A percentile compares a stretch with the other conserved stretches of the same genome.
Evolutionary conservation across 345 rosid species (phyloP).

Genomic region (Salix arbutifolia): DNA sequence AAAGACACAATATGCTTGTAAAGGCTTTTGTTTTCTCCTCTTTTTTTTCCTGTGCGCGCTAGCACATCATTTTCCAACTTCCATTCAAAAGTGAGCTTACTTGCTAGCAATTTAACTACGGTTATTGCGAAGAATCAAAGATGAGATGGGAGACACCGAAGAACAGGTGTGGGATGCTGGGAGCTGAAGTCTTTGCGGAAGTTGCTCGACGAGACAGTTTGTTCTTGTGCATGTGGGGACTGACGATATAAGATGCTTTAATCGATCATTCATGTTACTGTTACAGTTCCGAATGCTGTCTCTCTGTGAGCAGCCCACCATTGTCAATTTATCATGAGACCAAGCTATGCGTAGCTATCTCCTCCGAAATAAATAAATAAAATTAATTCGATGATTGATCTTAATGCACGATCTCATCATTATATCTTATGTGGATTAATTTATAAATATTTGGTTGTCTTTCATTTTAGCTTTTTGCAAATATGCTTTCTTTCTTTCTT

Average conservation of each 20-base stretch:
- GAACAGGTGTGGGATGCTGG: conserved; percentile 13
- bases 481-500: no score
- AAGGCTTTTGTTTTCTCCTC: conserved; percentile 5
- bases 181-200: conserved; percentile 16
- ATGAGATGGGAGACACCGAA: background rate
- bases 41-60: background rate
- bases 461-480: no score
- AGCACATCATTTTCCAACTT: background rate
- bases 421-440: no score
- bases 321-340: background rate
- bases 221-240: conserved; percentile 37
- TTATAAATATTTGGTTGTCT: background rate
- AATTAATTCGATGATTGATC: background rate
- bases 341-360: background rate
- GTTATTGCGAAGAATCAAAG: conserved; percentile 1
- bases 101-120: background rate
- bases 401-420: background rate
- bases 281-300: background rate
- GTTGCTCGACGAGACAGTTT: conserved; percentile 27
- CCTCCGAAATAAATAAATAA: background rate
- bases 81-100: background rate
- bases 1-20: conserved; percentile 12
- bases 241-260: conserved; percentile 15
- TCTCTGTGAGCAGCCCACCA: background rate
- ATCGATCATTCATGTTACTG: background rate